These are phyloP conservation scores for Salix suchowensis DNA, from an alignment of 345 rosid genomes.

Conservation along the genomic window DNA sequence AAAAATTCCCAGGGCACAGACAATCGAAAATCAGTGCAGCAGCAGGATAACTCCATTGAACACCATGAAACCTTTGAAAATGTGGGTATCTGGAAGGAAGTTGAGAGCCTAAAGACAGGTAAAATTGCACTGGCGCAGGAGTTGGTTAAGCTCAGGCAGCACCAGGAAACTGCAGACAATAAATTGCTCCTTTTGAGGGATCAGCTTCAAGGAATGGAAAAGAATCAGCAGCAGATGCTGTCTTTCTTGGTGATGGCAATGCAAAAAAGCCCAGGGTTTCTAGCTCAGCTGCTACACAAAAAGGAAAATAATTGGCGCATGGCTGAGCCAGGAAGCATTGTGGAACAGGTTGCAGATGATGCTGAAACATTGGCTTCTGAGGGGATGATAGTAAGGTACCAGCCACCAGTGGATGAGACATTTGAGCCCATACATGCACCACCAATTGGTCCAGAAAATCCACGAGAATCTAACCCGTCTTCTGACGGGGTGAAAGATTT, in stretches of 20 bases:
- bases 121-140: constrained; percentile 63
- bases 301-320: constrained; percentile 63
- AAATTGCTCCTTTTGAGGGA: constrained; percentile 62
- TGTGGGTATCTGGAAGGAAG: constrained; percentile 57
- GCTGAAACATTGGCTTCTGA: constrained; percentile 38
- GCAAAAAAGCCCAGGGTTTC: constrained; percentile 77
- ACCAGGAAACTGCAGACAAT: constrained; percentile 63
- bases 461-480: constrained; percentile 23
- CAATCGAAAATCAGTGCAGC: constrained; percentile 34
- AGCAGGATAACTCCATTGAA: constrained; percentile 26
- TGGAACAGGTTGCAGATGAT: constrained; percentile 49
- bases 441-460: constrained; percentile 15
- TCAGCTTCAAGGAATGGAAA: constrained; percentile 82
- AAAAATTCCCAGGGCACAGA: constrained; percentile 57
- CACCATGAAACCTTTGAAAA: constrained; percentile 30
- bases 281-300: constrained; percentile 71
- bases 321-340: constrained; percentile 52
- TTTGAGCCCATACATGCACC: constrained; percentile 29
- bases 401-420: constrained; percentile 45
- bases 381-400: constrained; percentile 64
- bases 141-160: constrained; percentile 60
- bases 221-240: constrained; percentile 88
- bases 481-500: constrained; percentile 51
- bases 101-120: constrained; percentile 71
- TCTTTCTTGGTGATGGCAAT: constrained; percentile 88